These are phyloP conservation scores for Auriscalpium vulgare DNA, from an alignment of 768 basidiomycete species.

Conservation along the genomic window DNA sequence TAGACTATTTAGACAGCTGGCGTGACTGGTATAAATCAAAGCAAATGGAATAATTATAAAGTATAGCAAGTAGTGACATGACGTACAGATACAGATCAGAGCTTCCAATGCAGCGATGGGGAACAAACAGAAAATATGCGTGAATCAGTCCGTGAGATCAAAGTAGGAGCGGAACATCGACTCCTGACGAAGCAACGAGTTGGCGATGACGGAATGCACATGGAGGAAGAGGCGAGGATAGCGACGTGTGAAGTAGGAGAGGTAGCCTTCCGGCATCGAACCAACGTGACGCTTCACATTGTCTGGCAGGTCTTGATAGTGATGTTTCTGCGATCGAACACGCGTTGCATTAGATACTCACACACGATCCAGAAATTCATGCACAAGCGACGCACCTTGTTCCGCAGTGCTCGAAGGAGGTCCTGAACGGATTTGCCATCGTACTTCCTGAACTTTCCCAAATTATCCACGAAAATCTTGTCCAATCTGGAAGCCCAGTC, in stretches of 20 bases:
- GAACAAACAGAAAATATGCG: background rate
- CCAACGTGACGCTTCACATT: slow-evolving; percentile 85
- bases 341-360: slow-evolving; percentile 1
- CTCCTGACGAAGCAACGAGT: slow-evolving; percentile 67
- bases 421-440: slow-evolving; percentile 89
- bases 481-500: slow-evolving; percentile 90
- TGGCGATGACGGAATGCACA: slow-evolving; percentile 76
- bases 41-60: background rate
- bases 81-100: slow-evolving; percentile 18
- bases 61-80: background rate
- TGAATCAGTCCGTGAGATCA: slow-evolving; percentile 44
- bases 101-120: background rate
- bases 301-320: slow-evolving; percentile 95
- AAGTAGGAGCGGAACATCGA: slow-evolving; percentile 91
- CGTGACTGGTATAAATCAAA: no score
- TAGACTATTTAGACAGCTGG: no score
- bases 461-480: slow-evolving; percentile 83
- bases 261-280: slow-evolving; percentile 85
- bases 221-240: slow-evolving; percentile 90
- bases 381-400: slow-evolving; percentile 61
- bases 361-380: background rate
- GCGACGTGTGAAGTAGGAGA: slow-evolving; percentile 89
- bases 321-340: slow-evolving; percentile 68
- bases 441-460: slow-evolving; percentile 97
- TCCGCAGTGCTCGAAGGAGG: slow-evolving; percentile 83